Percentiles rank a stretch among this genome's conserved stretches.
Conservation (phyloP, 1,284 basidiomycete species). For the Ceratobasidium sp. region DNA sequence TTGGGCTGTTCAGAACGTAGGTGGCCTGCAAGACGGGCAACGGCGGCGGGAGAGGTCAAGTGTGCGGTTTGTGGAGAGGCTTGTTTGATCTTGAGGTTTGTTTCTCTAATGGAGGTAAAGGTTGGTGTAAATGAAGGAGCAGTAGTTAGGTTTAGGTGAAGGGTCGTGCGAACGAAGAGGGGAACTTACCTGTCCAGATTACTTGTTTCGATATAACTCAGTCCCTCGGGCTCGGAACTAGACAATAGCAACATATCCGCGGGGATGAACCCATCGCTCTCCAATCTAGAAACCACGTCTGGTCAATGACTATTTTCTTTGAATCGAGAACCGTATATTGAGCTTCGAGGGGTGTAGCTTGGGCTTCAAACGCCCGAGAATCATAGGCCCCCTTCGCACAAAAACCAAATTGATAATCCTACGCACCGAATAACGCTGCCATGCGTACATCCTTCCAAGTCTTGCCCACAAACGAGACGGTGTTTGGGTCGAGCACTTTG, state of each 20-base stretch:
- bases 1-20: conserved; percentile 97
- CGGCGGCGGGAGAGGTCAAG: conserved; percentile 83
- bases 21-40: conserved; percentile 82
- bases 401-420: background rate
- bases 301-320: no score
- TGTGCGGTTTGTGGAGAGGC: conserved; percentile 85
- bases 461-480: conserved; percentile 77
- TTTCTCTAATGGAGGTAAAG: conserved; percentile 79
- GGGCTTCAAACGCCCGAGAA: no score
- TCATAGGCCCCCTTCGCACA: background rate
- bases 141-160: no score
- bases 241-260: conserved; percentile 92
- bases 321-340: no score
- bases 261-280: conserved; percentile 95
- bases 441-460: conserved; percentile 93
- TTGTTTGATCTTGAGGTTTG: conserved; percentile 99
- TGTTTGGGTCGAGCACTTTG: conserved; percentile 76
- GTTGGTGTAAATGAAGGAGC: background rate
- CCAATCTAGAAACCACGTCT: conserved; percentile 60
- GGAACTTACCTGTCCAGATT: conserved; percentile 92
- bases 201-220: conserved; percentile 98
- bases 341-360: no score
- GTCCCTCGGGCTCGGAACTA: conserved; percentile 95
- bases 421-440: conserved; percentile 83
- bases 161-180: conserved; percentile 10